Percentiles rank a stretch among this genome's conserved stretches.
phyloP scores from a whole-genome alignment of 2,329 filamentous ascomycete species.

The Nemania sp. region DNA sequence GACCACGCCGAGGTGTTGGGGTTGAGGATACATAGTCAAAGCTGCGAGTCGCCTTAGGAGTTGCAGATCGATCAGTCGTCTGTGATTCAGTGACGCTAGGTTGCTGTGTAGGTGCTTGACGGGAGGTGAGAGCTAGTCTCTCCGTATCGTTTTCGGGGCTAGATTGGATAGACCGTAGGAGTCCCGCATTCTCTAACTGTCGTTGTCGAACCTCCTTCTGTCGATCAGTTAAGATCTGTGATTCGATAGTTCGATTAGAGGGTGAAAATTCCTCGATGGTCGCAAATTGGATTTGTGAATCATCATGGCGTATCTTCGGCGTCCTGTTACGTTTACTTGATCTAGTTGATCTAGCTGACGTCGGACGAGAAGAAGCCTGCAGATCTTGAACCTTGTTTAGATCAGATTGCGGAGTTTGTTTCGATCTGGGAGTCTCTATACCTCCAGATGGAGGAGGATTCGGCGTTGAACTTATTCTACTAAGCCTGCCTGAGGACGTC shows the following conservation, averaged over 20 bases:
- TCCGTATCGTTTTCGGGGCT: constrained; percentile 53
- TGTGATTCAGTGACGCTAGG: constrained; percentile 18
- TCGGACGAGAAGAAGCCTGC: constrained; percentile 46
- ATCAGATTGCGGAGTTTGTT: constrained; percentile 50
- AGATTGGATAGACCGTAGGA: constrained; percentile 77
- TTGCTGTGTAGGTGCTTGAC: constrained; percentile 11
- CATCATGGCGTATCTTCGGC: constrained; percentile 76
- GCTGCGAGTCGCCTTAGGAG: constrained; percentile 59
- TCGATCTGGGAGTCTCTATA: constrained; percentile 52
- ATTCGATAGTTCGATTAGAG: constrained; percentile 65
- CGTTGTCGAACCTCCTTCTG: constrained; percentile 82
- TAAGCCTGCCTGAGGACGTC: constrained; percentile 44
- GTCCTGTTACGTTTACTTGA: constrained; percentile 56
- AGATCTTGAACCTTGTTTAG: constrained; percentile 45
- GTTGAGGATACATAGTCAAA: constrained; percentile 69
- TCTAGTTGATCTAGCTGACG: constrained; percentile 45
- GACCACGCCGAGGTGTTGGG: constrained; percentile 69
- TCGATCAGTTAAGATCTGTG: constrained; percentile 80
- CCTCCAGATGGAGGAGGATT: constrained; percentile 41
- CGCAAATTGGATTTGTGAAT: constrained; percentile 85
- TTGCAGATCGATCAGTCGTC: constrained; percentile 51
- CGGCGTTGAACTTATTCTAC: constrained; percentile 31
- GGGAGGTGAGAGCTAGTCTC: constrained; percentile 22
- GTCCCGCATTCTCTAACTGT: constrained; percentile 72
- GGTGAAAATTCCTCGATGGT: constrained; percentile 71